These are phyloP conservation scores for Kluyveromyces sp. DNA, from an alignment of 1,139 yeast species.

Conservation along the genomic window DNA sequence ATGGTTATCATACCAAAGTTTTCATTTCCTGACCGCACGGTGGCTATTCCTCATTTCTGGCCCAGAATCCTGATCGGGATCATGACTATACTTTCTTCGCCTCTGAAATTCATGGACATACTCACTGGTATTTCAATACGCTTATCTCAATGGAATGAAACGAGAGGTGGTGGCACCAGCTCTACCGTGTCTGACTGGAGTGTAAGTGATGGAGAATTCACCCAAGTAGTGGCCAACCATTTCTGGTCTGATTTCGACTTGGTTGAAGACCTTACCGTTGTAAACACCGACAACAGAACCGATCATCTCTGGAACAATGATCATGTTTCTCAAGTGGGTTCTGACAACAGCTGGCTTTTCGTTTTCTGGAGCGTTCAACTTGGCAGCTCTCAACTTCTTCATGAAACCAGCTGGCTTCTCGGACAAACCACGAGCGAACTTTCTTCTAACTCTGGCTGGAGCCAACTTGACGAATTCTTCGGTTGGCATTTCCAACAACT, in stretches of 20 bases:
- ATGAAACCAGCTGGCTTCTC: conserved; percentile 94
- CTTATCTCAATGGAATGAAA: conserved; percentile 63
- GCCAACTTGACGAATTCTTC: conserved; percentile 97
- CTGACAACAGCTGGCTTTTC: conserved; percentile 98
- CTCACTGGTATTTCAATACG: conserved; percentile 2
- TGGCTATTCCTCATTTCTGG: no score
- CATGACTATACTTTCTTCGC: no score
- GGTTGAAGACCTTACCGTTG: conserved; percentile 99
- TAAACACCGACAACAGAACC: conserved; percentile 98
- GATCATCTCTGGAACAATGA: conserved; percentile 99
- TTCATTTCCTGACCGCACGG: background rate
- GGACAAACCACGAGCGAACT: conserved; percentile 97
- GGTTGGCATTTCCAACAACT: conserved; percentile 88
- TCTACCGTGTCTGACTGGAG: conserved; percentile 99
- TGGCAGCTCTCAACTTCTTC: conserved; percentile 97
- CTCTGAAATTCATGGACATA: background rate
- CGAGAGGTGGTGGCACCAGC: conserved; percentile 91
- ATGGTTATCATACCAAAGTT: no score
- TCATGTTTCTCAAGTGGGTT: conserved; percentile 99
- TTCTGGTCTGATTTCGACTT: conserved; percentile 98
- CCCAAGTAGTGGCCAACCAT: conserved; percentile 99
- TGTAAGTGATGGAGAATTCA: conserved; percentile 99
- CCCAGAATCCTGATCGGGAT: no score
- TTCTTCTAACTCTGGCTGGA: conserved; percentile 99
- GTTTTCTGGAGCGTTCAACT: conserved; percentile 83